These are phyloP conservation scores for Passiflora organensis DNA, from an alignment of 345 rosid species.

Conservation along the genomic window DNA sequence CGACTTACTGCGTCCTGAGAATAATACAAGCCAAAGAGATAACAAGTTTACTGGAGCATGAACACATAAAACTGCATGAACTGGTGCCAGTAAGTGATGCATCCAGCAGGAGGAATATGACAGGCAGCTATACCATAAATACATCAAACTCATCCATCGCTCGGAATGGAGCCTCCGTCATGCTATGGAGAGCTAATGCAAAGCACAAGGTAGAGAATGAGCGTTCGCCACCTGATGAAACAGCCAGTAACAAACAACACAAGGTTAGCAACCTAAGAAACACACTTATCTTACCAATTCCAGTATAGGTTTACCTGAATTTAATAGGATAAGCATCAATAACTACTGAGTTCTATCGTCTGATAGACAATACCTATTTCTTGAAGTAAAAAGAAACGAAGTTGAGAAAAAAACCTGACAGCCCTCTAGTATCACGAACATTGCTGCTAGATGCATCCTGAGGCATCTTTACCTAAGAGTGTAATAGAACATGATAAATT, in stretches of 20 bases:
- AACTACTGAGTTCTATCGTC: no score
- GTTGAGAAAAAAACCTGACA: conserved; percentile 57
- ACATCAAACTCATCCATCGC: conserved; percentile 99
- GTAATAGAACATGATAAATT: conserved; percentile 2
- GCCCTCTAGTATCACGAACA: conserved; percentile 88
- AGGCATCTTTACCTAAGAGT: conserved; percentile 86
- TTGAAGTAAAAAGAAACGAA: neutral
- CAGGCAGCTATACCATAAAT: conserved; percentile 56
- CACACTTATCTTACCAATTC: no score
- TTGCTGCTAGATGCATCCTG: conserved; percentile 76
- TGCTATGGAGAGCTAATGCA: conserved; percentile 83
- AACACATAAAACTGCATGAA: no score
- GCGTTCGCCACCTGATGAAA: conserved; percentile 80
- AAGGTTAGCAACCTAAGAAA: neutral
- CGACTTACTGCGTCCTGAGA: conserved; percentile 92
- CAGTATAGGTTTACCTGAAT: no score
- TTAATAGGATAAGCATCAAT: no score
- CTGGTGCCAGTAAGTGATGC: no score
- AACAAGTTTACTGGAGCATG: neutral
- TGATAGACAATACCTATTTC: no score
- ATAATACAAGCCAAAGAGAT: conserved; percentile 9
- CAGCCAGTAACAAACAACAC: conserved; percentile 12
- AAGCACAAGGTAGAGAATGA: conserved; percentile 95
- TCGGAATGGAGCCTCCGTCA: conserved; percentile 93
- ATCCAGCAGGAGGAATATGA: neutral